Conservation (phyloP, 2,329 filamentous ascomycete species). For the Pyricularia sp. region DNA sequence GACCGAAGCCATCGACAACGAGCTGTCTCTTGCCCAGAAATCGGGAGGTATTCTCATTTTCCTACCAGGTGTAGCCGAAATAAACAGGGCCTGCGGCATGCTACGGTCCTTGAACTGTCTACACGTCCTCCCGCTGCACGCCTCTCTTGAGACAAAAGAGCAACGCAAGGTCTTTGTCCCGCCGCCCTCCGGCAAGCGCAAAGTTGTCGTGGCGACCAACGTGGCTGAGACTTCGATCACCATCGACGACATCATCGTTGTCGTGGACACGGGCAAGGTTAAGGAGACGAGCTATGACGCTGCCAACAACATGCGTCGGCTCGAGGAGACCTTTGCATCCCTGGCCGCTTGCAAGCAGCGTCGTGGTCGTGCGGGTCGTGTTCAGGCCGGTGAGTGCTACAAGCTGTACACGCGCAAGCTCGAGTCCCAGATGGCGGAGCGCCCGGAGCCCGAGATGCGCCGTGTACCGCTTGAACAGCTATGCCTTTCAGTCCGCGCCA, state of each 20-base stretch:
- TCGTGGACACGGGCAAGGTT: constrained; percentile 90
- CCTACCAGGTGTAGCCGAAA: constrained; percentile 84
- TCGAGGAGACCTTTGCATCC: constrained; percentile 94
- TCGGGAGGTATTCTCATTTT: constrained; percentile 93
- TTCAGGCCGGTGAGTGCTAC: constrained; percentile 85
- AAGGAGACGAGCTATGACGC: constrained; percentile 96
- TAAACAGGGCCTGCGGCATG: constrained; percentile 66
- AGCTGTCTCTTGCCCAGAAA: constrained; percentile 54
- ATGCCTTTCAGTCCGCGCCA: constrained; percentile 87
- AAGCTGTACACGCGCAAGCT: constrained; percentile 87
- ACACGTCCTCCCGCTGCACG: constrained; percentile 81
- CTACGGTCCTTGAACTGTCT: constrained; percentile 48
- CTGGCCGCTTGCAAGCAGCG: constrained; percentile 90
- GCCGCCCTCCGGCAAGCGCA: constrained; percentile 71
- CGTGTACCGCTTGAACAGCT: constrained; percentile 90
- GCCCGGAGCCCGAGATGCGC: constrained; percentile 88
- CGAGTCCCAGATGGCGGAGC: constrained; percentile 76
- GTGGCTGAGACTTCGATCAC: constrained; percentile 98
- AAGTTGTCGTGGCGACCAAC: constrained; percentile 91
- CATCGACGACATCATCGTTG: constrained; percentile 92
- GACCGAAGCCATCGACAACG: constrained; percentile 70
- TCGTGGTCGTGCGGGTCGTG: constrained; percentile 85
- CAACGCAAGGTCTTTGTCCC: constrained; percentile 78
- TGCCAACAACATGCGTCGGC: constrained; percentile 83
- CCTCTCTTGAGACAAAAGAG: constrained; percentile 79